Base-by-base conservation (phyloP, 306 rosid species). In the Sindora glabra region DNA sequence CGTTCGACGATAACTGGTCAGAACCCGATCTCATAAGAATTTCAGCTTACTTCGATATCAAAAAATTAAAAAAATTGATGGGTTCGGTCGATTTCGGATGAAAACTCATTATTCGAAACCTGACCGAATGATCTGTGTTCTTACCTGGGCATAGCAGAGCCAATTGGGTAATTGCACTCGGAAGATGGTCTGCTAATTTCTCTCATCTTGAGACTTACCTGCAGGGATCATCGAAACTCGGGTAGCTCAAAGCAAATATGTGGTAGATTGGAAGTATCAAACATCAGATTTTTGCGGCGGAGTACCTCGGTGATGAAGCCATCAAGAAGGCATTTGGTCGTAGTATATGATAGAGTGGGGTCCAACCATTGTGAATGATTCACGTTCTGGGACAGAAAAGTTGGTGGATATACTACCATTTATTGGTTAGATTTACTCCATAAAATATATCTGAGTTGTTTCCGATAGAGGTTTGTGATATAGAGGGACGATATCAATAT, bases 331-430 rank as follows among this genome's bases (percentile, higher is more conserved):
- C 98, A n/a, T 68, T 68, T 92, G 95, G 98, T 77, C 88, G 78
- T 88, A 88, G 63, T 92, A 92, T 56, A 92, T 88, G 98, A 81
- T 90, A 44, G 94, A 88, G 65, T 92, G 98, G 98, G 98, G 98
- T 74, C 98, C 98, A 29, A 74, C 94, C 14, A 15, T 88, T 48
- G 77, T 76, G 51, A 86, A 92, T 9, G 79, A 80, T 69, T 82
- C 89, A 0, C 75, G 86, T 14, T 72, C 94, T 0, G 94, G 86
- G 50, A 50, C 88, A 7, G 92, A 88, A 4, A 88, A 83, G 86
- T 45, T 92, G 13, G 64, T 92, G 27, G 81, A 88, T 62, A 45
- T 74, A 55, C 92, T 92, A 57, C 98, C 98, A 8, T 51, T 72
- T 30, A n/a, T 81, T 86, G 70, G 82, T 92, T 49, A 78, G 92